phyloP scores from a whole-genome alignment of 2,329 filamentous ascomycete species.

The Aspergillus fructus region DNA sequence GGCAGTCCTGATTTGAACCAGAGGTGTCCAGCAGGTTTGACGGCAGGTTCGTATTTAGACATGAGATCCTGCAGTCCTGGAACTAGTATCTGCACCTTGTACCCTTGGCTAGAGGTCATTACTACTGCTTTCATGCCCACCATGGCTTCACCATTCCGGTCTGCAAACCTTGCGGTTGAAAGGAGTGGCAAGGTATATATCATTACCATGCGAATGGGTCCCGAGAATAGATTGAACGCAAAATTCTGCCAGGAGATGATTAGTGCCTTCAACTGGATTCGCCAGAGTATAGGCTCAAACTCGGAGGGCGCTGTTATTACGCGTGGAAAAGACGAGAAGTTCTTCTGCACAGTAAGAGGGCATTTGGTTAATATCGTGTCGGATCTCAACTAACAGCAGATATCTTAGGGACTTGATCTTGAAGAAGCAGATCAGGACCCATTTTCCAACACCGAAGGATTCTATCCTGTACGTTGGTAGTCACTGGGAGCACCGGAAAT shows the following conservation, averaged over 20 bases:
- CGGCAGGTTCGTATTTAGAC: too few relatives aligned
- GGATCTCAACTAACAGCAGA: too few relatives aligned
- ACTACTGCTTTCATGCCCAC: too few relatives aligned
- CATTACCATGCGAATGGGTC: slow-evolving; percentile 54
- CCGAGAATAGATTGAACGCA: slow-evolving; percentile 54
- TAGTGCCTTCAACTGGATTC: slow-evolving; percentile 47
- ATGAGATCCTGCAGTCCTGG: too few relatives aligned
- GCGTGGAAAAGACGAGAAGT: slow-evolving; percentile 48
- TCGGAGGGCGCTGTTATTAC: slow-evolving; percentile 55
- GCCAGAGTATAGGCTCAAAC: slow-evolving; percentile 47
- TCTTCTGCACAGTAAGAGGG: slow-evolving; percentile 56
- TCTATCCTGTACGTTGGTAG: slow-evolving; percentile 60
- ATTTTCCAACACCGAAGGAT: slow-evolving; percentile 58
- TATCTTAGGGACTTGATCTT: slow-evolving; percentile 48
- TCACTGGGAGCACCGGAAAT: too few relatives aligned
- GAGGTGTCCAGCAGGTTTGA: too few relatives aligned
- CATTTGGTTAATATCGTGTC: too few relatives aligned
- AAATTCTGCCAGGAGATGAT: slow-evolving; percentile 55
- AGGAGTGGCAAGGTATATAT: slow-evolving; percentile 50
- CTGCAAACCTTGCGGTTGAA: too few relatives aligned
- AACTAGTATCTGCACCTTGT: too few relatives aligned
- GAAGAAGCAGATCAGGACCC: slow-evolving; percentile 50
- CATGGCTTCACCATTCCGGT: too few relatives aligned
- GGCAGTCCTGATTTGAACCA: too few relatives aligned
- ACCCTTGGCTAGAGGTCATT: too few relatives aligned